Percentiles rank a stretch among this genome's conserved stretches.
These are phyloP conservation scores for Sclerotinia glacialis DNA, from an alignment of 2,329 filamentous ascomycete genomes.

Conservation along the genomic window DNA sequence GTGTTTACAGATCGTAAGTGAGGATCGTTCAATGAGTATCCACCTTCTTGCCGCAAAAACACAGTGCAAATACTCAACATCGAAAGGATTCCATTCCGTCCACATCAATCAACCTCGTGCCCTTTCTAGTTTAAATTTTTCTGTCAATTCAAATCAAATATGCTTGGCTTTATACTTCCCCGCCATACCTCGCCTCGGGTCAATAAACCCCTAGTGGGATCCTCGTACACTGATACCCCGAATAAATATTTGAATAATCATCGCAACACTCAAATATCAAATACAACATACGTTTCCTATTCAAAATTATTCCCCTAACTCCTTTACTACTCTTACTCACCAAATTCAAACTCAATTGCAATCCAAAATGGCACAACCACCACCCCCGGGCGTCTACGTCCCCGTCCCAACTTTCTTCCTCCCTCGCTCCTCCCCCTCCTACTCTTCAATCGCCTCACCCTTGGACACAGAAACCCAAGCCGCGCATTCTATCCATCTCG, in stretches of 20 bases:
- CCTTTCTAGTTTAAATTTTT: neutral
- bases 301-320: neutral
- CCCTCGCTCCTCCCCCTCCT: constrained; percentile 33
- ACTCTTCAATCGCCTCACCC: constrained; percentile 32
- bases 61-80: neutral
- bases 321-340: neutral
- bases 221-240: constrained; percentile 16
- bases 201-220: constrained; percentile 19
- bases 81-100: neutral
- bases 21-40: neutral
- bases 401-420: constrained; percentile 62
- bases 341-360: neutral
- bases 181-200: constrained; percentile 20
- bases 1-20: neutral
- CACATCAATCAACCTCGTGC: neutral
- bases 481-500: constrained; percentile 58
- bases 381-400: constrained; percentile 43
- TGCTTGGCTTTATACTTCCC: constrained; percentile 1
- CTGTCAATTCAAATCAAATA: neutral
- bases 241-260: neutral
- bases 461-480: constrained; percentile 53
- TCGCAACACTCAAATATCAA: neutral
- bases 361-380: constrained; percentile 32
- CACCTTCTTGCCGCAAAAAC: constrained; percentile 2
- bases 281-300: neutral